These are phyloP conservation scores for Kwoniella sp. DNA, from an alignment of 768 basidiomycete species.

Conservation along the genomic window DNA sequence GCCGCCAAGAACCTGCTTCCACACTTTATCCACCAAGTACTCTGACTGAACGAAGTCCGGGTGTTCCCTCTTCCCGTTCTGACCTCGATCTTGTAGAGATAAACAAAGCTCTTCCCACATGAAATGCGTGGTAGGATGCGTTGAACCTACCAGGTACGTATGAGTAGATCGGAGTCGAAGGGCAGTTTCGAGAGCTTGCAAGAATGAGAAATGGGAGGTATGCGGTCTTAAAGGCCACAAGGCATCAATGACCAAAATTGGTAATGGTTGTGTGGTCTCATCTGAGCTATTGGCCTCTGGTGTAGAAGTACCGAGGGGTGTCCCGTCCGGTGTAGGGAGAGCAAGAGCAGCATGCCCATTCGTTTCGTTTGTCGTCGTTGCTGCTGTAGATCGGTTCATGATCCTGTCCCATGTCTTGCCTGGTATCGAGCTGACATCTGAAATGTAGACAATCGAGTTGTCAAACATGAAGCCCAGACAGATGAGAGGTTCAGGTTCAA, in stretches of 20 bases:
- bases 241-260: constrained; percentile 76
- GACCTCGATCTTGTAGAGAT: constrained; percentile 52
- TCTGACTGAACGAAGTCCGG: constrained; percentile 49
- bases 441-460: constrained; percentile 71
- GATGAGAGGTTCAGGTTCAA: constrained; percentile 48
- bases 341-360: neutral
- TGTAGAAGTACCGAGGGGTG: constrained; percentile 2
- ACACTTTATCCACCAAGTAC: constrained; percentile 60
- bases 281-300: constrained; percentile 16
- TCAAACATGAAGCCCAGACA: constrained; percentile 59
- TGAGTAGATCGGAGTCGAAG: constrained; percentile 64
- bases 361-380: neutral
- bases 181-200: constrained; percentile 64
- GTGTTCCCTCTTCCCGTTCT: constrained; percentile 44
- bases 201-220: constrained; percentile 78
- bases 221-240: constrained; percentile 65
- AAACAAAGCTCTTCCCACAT: constrained; percentile 71
- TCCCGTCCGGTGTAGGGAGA: constrained; percentile 25
- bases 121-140: constrained; percentile 75
- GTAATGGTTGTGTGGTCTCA: constrained; percentile 47
- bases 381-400: neutral
- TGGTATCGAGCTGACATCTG: constrained; percentile 80
- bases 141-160: constrained; percentile 75
- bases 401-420: constrained; percentile 64
- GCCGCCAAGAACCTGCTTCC: constrained; percentile 56